A percentile compares a stretch with the other conserved stretches of the same genome.
These are phyloP conservation scores for Mycena floridula DNA, from an alignment of 768 basidiomycete genomes.

Conservation along the genomic window DNA sequence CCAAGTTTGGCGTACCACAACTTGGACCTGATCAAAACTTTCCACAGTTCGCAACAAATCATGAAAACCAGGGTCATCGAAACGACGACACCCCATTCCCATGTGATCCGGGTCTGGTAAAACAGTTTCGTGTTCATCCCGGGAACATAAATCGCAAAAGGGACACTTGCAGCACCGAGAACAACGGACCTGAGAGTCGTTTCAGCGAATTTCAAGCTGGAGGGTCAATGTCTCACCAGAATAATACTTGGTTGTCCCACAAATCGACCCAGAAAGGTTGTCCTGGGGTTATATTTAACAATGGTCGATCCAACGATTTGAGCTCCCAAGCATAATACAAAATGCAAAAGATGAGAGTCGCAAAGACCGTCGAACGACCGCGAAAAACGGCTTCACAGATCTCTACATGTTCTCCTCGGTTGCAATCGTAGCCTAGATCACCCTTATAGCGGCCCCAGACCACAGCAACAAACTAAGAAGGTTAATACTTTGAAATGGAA, in stretches of 20 bases:
- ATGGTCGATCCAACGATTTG: conserved; percentile 33
- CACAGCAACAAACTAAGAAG: conserved; percentile 28
- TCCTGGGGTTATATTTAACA: conserved; percentile 30
- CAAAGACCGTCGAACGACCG: conserved; percentile 30
- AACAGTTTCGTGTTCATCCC: conserved; percentile 30
- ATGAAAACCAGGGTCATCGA: too few species aligned
- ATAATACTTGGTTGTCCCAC: conserved; percentile 27
- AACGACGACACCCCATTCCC: conserved; percentile 37
- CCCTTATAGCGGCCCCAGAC: conserved; percentile 27
- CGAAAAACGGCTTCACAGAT: conserved; percentile 26
- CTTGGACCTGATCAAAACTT: too few species aligned
- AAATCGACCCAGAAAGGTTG: conserved; percentile 28
- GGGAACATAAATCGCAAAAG: conserved; percentile 29
- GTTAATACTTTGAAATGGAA: too few species aligned
- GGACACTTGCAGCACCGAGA: not conserved
- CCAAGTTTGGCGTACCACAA: too few species aligned
- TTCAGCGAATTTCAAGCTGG: conserved; percentile 30
- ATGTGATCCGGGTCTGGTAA: conserved; percentile 29
- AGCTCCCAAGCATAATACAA: conserved; percentile 29
- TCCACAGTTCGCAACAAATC: too few species aligned
- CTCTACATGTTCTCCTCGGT: conserved; percentile 15
- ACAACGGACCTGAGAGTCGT: conserved; percentile 21
- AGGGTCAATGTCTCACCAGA: conserved; percentile 24
- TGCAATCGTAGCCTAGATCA: conserved; percentile 25
- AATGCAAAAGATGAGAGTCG: conserved; percentile 31